These are phyloP conservation scores for Orbilia blumenaviensis DNA, from an alignment of 2,329 filamentous ascomycete genomes.

Conservation along the genomic window DNA sequence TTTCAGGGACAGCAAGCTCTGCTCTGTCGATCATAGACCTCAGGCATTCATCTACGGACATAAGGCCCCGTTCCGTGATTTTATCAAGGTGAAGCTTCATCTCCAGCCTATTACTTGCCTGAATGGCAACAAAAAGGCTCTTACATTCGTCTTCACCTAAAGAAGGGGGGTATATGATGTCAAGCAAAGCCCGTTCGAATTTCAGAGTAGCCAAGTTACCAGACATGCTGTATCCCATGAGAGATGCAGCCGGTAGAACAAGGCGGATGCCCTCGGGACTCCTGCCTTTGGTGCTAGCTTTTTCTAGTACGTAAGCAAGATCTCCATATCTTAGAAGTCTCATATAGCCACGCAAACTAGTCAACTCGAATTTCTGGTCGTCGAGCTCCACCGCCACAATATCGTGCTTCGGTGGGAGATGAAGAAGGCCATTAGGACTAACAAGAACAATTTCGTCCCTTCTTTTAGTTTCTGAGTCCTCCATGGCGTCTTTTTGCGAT, in stretches of 20 bases:
- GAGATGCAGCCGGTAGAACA: not conserved
- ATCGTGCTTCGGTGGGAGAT: too few relatives aligned
- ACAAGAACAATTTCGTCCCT: too few relatives aligned
- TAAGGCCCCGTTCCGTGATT: not conserved
- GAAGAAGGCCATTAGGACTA: too few relatives aligned
- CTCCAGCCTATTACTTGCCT: not conserved
- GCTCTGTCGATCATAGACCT: not conserved
- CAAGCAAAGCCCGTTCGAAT: not conserved
- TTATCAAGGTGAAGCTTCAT: not conserved
- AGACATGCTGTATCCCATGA: not conserved
- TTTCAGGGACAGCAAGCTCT: not conserved
- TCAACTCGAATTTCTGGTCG: too few relatives aligned
- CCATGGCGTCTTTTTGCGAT: too few relatives aligned
- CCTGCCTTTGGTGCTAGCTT: too few relatives aligned
- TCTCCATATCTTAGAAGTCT: too few relatives aligned
- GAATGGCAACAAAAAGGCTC: not conserved
- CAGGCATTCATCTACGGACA: not conserved
- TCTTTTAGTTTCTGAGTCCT: too few relatives aligned
- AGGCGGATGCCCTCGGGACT: not conserved
- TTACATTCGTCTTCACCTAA: not conserved
- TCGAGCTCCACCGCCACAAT: too few relatives aligned
- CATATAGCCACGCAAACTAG: too few relatives aligned
- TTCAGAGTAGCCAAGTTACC: not conserved
- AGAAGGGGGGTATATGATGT: not conserved
- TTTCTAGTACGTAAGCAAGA: too few relatives aligned